A percentile compares a stretch with the other conserved stretches of the same genome.
phyloP scores from a whole-genome alignment of 2,329 filamentous ascomycete genomes.

The Neofusicoccum parvum region DNA sequence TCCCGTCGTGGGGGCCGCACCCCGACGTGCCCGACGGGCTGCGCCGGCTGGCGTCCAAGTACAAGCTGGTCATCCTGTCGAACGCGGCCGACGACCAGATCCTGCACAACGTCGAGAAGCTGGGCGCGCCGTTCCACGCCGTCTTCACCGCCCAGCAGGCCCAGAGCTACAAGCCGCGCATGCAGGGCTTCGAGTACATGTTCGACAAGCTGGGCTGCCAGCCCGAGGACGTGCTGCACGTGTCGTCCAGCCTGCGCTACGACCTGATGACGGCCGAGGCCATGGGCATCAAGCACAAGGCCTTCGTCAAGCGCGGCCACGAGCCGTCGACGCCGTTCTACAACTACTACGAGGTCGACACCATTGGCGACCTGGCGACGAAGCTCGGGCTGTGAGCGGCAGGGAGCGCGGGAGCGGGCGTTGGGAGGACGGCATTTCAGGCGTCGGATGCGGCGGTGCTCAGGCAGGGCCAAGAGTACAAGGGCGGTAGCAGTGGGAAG shows the following conservation, averaged over 20 bases:
- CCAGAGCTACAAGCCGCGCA: conserved; percentile 20
- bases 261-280: conserved; percentile 19
- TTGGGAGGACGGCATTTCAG: too few species aligned
- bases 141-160: conserved; percentile 20
- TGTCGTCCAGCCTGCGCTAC: conserved; percentile 16
- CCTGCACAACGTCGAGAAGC: conserved; percentile 14
- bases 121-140: conserved; percentile 17
- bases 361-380: conserved; percentile 7
- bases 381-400: conserved; percentile 4
- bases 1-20: conserved; percentile 21
- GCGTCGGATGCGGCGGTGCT: too few species aligned
- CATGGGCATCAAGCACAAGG: conserved; percentile 17
- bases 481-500: too few species aligned
- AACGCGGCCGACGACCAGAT: conserved; percentile 21
- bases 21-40: conserved; percentile 14
- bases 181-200: conserved; percentile 20
- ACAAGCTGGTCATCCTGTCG: conserved; percentile 20
- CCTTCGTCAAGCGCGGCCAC: conserved; percentile 11
- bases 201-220: conserved; percentile 15
- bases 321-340: conserved; percentile 18
- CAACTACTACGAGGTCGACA: conserved; percentile 19
- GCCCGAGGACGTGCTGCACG: conserved; percentile 19
- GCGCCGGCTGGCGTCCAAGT: conserved; percentile 7
- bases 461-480: too few species aligned
- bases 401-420: too few species aligned